Evolutionary conservation across 169 alveolate genomes (phyloP).

Genomic region (Toxoplasma gondii): DNA sequence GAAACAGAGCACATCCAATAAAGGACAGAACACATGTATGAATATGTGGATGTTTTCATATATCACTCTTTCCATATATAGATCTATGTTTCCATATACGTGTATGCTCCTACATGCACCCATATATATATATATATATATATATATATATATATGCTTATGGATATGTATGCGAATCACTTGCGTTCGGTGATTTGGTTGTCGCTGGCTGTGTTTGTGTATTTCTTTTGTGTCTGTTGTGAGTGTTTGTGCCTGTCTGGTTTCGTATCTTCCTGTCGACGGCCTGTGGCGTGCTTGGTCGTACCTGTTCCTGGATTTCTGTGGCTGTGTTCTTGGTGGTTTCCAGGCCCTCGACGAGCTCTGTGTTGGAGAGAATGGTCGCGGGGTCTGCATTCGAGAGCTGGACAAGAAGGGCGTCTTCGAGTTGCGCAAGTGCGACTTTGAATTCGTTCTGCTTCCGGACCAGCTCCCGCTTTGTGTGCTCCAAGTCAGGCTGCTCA

Average conservation of each 20-base stretch:
- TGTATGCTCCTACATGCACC: background rate
- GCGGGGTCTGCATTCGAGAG: conserved; percentile 95
- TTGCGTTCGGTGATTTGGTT: too few relatives aligned
- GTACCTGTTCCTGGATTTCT: conserved; percentile 89
- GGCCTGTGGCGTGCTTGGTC: background rate
- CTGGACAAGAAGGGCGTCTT: conserved; percentile 91
- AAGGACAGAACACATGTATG: too few relatives aligned
- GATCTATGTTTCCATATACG: too few relatives aligned
- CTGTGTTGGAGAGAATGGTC: conserved; percentile 92
- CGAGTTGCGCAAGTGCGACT: conserved; percentile 91
- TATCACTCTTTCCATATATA: too few relatives aligned
- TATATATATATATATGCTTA: too few relatives aligned
- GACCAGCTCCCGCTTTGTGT: conserved; percentile 92
- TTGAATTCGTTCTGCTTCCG: conserved; percentile 93
- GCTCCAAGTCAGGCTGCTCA: conserved; percentile 96
- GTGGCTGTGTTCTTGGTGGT: conserved; percentile 92
- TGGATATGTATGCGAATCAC: too few relatives aligned
- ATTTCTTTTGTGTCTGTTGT: background rate
- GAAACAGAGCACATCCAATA: too few relatives aligned
- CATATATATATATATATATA: background rate
- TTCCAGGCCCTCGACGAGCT: conserved; percentile 92
- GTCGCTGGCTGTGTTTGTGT: too few relatives aligned
- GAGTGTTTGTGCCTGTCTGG: background rate
- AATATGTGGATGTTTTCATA: too few relatives aligned
- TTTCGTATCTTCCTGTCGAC: background rate